phyloP scores from a whole-genome alignment of 805 yeast genomes.

The Cyberlindnera meyerae region DNA sequence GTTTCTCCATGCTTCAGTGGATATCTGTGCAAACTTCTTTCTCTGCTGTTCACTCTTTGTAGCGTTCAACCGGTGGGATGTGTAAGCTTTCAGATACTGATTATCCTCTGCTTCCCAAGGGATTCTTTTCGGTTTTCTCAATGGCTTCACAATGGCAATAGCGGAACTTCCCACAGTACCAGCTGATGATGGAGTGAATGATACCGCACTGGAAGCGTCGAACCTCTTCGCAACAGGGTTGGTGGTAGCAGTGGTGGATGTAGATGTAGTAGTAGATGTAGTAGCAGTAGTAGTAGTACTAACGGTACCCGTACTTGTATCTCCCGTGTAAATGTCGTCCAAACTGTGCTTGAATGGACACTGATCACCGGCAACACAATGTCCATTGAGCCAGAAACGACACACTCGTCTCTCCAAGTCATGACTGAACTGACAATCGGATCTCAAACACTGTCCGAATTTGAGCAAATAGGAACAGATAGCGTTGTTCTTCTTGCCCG shows the following conservation, averaged over 20 bases:
- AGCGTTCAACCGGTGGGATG: conserved; percentile 15
- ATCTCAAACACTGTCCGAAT: conserved; percentile 37
- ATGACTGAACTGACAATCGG: conserved; percentile 43
- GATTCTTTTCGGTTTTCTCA: conserved; percentile 18
- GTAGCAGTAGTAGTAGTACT: too few species aligned
- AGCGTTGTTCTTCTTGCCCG: conserved; percentile 18
- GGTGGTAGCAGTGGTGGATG: too few species aligned
- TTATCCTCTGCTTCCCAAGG: conserved; percentile 25
- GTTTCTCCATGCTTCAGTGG: conserved; percentile 24
- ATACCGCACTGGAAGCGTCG: conserved; percentile 2
- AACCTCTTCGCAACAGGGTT: too few species aligned
- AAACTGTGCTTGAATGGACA: conserved; percentile 37
- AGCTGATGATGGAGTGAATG: conserved; percentile 5
- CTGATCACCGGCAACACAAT: conserved; percentile 37
- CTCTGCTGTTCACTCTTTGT: conserved; percentile 21
- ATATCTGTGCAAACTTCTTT: conserved; percentile 23
- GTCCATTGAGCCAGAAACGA: conserved; percentile 42
- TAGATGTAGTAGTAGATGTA: too few species aligned
- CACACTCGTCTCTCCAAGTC: conserved; percentile 39
- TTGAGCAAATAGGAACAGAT: conserved; percentile 39
- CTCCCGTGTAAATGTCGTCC: conserved; percentile 10
- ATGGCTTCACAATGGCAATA: conserved; percentile 16
- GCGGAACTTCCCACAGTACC: too few species aligned
- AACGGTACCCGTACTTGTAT: too few species aligned
- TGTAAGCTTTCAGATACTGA: conserved; percentile 14